Percentiles rank a stretch among this genome's conserved stretches.
These are phyloP conservation scores for Phaffomyces thermotolerans DNA, from an alignment of 805 yeast genomes.

Conservation along the genomic window DNA sequence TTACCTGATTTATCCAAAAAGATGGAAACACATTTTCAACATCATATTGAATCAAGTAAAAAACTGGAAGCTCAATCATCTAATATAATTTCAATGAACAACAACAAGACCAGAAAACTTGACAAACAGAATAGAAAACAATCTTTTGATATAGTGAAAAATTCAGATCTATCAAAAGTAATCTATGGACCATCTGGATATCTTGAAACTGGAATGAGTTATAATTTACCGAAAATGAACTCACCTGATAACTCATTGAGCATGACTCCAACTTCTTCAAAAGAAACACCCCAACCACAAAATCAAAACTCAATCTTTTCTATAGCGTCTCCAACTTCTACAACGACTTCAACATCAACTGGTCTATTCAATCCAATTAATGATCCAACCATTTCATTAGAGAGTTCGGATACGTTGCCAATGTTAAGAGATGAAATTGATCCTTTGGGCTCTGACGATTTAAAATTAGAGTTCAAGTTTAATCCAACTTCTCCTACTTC, in stretches of 20 bases:
- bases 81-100: no score
- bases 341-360: neutral
- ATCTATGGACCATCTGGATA: constrained; percentile 5
- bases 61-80: neutral
- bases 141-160: neutral
- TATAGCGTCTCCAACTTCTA: neutral
- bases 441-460: neutral
- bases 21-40: constrained; percentile 28
- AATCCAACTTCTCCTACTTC: constrained; percentile 19
- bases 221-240: constrained; percentile 8
- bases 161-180: constrained; percentile 1
- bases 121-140: neutral
- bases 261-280: neutral
- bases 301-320: neutral
- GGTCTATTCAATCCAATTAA: no score
- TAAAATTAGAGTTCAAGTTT: neutral
- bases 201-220: constrained; percentile 8
- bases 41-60: constrained; percentile 9
- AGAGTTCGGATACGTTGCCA: neutral
- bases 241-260: neutral
- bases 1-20: constrained; percentile 34
- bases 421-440: no score
- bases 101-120: no score
- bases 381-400: neutral
- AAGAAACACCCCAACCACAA: neutral